Evolutionary conservation across 1,284 basidiomycete species (phyloP).

Genomic region (Tranzscheliella williamsii): DNA sequence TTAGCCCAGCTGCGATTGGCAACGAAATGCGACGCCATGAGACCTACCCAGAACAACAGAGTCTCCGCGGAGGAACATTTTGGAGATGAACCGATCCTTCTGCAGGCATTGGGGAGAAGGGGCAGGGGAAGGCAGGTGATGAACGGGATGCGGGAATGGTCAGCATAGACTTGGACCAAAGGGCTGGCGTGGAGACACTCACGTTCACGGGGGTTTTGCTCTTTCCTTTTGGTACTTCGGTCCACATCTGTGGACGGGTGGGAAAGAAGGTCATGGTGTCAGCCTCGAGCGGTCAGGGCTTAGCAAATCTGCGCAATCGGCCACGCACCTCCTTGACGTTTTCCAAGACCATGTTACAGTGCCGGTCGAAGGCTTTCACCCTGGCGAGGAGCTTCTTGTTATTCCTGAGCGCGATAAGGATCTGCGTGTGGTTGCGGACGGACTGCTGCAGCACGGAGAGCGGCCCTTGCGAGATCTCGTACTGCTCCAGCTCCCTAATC

Average conservation of each 20-base stretch:
- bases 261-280: neutral
- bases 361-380: constrained; percentile 98
- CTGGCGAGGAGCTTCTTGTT: constrained; percentile 97
- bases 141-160: too few relatives aligned
- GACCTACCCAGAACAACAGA: constrained; percentile 53
- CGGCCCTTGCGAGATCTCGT: constrained; percentile 69
- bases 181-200: too few relatives aligned
- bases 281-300: neutral
- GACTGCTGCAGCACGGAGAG: constrained; percentile 97
- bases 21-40: too few relatives aligned
- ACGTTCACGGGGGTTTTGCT: constrained; percentile 94
- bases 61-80: constrained; percentile 72
- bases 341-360: constrained; percentile 85
- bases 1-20: too few relatives aligned
- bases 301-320: neutral
- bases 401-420: constrained; percentile 94
- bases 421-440: constrained; percentile 95
- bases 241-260: constrained; percentile 84
- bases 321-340: constrained; percentile 56
- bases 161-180: too few relatives aligned
- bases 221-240: constrained; percentile 95
- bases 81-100: constrained; percentile 90
- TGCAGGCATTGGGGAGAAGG: too few relatives aligned
- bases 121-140: too few relatives aligned
- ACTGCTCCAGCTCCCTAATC: constrained; percentile 81